These are phyloP conservation scores for Rhytidiadelphus loreus DNA, from an alignment of 225 moss, liverwort and hornwort genomes.

Conservation along the genomic window DNA sequence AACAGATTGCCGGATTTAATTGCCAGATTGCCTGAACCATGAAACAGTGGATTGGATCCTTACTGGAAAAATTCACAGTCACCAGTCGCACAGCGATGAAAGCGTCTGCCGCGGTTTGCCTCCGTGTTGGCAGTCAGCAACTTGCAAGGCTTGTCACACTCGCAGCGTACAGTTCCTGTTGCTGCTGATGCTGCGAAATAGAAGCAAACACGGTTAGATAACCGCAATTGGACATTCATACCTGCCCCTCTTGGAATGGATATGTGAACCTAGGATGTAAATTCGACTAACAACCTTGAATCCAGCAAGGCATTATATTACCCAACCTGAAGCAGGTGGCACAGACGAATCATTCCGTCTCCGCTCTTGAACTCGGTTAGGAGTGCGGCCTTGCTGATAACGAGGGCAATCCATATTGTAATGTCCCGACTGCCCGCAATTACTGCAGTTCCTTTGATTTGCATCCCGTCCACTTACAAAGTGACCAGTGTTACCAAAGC, in stretches of 20 bases:
- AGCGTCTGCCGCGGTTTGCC: constrained; percentile 82
- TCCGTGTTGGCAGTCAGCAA: constrained; percentile 85
- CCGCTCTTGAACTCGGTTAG: constrained; percentile 11
- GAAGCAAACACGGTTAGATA: not conserved
- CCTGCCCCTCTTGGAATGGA: not conserved
- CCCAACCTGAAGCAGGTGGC: constrained; percentile 33
- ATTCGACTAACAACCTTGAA: not conserved
- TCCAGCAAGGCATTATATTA: not conserved
- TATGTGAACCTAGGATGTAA: not conserved
- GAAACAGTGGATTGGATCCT: constrained; percentile 6
- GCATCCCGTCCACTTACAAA: constrained; percentile 20
- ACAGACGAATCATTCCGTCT: constrained; percentile 19
- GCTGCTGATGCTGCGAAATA: not conserved
- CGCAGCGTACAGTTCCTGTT: not conserved
- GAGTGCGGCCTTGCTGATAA: constrained; percentile 32
- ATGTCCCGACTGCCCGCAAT: constrained; percentile 77
- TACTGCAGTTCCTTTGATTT: constrained; percentile 59
- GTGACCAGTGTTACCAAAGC: constrained; percentile 21
- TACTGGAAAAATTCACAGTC: constrained; percentile 83
- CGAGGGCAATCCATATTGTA: constrained; percentile 74
- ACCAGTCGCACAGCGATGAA: constrained; percentile 63
- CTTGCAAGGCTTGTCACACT: constrained; percentile 13
- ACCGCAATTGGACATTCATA: not conserved
- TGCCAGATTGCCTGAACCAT: not conserved
- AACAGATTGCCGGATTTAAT: not conserved